These are phyloP conservation scores for Globisporangium alternatum DNA, from an alignment of 352 stramenopile genomes.

Conservation along the genomic window DNA sequence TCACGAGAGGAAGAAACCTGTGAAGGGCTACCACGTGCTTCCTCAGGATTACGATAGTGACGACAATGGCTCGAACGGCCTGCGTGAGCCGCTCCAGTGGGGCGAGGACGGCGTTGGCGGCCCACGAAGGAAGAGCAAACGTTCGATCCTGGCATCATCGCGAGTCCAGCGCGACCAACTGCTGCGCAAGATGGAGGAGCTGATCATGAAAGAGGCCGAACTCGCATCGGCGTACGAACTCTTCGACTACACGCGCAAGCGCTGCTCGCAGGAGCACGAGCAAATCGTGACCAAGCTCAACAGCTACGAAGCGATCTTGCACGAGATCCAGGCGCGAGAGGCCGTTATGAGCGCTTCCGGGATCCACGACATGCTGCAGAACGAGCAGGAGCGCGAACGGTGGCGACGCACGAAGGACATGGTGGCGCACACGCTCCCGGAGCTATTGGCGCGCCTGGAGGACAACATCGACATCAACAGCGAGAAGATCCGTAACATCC, in stretches of 20 bases:
- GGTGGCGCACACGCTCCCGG: conserved; percentile 45
- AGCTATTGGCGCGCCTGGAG: conserved; percentile 49
- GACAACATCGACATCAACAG: conserved; percentile 68
- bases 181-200: conserved; percentile 55
- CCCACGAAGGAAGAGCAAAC: conserved; percentile 10
- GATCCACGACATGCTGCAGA: conserved; percentile 25
- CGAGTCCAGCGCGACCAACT: conserved; percentile 50
- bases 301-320: conserved; percentile 41
- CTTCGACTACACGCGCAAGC: conserved; percentile 51
- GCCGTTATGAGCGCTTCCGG: conserved; percentile 10
- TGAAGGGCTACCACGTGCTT: conserved; percentile 49
- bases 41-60: conserved; percentile 31
- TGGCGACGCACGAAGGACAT: conserved; percentile 56
- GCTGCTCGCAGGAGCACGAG: conserved; percentile 40
- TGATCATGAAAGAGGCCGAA: conserved; percentile 64
- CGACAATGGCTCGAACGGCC: neutral
- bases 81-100: conserved; percentile 17
- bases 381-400: conserved; percentile 31
- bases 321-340: conserved; percentile 26
- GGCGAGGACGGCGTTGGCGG: neutral
- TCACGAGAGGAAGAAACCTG: conserved; percentile 15
- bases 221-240: conserved; percentile 53
- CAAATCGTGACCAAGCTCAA: conserved; percentile 44
- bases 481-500: conserved; percentile 52
- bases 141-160: conserved; percentile 33